Conservation (phyloP, 306 rosid genomes). For the Elaeagnus macrophylla region DNA sequence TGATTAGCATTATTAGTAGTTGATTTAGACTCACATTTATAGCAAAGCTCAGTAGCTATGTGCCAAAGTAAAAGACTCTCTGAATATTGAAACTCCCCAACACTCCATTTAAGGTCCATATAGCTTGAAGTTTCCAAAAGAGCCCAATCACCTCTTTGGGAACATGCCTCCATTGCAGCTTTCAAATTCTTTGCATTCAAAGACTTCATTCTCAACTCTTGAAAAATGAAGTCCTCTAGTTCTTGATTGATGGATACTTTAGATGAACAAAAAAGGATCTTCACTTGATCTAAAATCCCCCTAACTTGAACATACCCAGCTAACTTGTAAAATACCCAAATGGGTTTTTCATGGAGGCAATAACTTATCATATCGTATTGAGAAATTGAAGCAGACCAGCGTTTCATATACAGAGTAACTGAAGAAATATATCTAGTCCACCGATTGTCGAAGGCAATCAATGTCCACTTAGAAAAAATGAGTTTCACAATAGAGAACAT, state of each 20-base stretch:
- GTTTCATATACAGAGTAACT: neutral
- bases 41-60: constrained; percentile 21
- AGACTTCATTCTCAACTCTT: neutral
- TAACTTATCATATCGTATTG: constrained; percentile 6
- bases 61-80: constrained; percentile 32
- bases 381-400: constrained; percentile 11
- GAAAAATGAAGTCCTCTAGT: neutral
- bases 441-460: neutral
- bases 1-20: rapidly evolving
- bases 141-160: constrained; percentile 16
- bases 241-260: rapidly evolving
- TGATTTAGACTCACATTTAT: neutral
- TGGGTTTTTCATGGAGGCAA: neutral
- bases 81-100: constrained; percentile 13
- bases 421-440: neutral
- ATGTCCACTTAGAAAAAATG: neutral
- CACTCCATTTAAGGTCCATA: constrained; percentile 4
- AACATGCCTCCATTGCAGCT: neutral
- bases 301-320: too few relatives aligned
- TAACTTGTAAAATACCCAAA: neutral
- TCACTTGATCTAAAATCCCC: neutral
- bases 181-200: neutral
- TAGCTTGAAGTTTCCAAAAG: constrained; percentile 3
- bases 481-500: neutral
- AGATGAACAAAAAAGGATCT: neutral